Base-by-base conservation (phyloP, 2,329 filamentous ascomycete species). In the Beauveria sp. region DNA sequence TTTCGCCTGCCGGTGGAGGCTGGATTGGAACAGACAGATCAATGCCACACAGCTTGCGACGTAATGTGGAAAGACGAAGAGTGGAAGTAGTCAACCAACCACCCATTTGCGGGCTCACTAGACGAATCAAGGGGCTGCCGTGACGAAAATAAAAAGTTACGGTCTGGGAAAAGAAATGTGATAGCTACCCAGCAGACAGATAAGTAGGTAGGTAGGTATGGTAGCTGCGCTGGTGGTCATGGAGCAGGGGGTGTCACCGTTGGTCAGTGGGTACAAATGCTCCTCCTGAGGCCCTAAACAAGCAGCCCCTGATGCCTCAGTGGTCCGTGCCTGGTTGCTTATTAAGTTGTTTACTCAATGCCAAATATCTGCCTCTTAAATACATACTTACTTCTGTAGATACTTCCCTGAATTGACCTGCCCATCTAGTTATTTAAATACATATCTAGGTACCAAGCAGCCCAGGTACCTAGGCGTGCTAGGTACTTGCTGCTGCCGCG, bases 241-340 rank as follows among this genome's bases (percentile, higher is more conserved):
- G 46, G 41, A 54, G 57, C 57, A 59, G 41, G 57, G 57, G 57
- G 57, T 50, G 57, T 59, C 57, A 59, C 50, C 57, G 57, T 59
- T 59, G 48, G 57, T 59, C 30, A 52, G 57, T 59, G 50, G 57
- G 50, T 44, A 59, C 50, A 18, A 12, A 43, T 37, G 41, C 48
- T 59, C 50, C 48, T 59, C 57, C 47, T 53, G 57, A 59, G 47
- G 57, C 57, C 57, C 57, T 54, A 41, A 54, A 46, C 48, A 52
- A 46, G 48, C 20, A 46, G 57, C 57, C 57, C 57, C 57, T 59
- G 57, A 59, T 51, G 57, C 40, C 57, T 44, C 41, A 59, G 48
- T 59, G 57, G 57, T 59, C 57, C 57, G 57, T 59, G 57, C 57
- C 57, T 59, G 50, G 57, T 16, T 57, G 28, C 43, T 34, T 48